Percentiles rank a stretch among this genome's conserved stretches.
phyloP scores from a whole-genome alignment of 495 filamentous ascomycete species.

The Evernia prunastri region DNA sequence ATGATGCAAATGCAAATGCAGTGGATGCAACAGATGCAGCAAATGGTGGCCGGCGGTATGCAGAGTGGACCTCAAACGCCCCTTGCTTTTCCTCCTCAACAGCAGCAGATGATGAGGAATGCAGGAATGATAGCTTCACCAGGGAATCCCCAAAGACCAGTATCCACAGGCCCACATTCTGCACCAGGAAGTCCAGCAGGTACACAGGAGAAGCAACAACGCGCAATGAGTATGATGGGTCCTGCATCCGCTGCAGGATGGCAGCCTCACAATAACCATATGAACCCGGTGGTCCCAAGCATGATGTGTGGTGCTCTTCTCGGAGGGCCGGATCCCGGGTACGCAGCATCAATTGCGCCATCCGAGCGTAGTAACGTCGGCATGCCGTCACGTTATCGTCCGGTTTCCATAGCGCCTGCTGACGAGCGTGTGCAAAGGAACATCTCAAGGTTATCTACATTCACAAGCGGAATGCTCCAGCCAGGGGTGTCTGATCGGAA shows the following conservation, averaged over 20 bases:
- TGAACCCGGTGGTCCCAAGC: conserved; percentile 32
- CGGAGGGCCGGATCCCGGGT: conserved; percentile 38
- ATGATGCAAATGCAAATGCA: conserved; percentile 96
- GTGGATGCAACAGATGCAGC: conserved; percentile 69
- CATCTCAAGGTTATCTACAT: conserved; percentile 32
- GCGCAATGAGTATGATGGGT: conserved; percentile 79
- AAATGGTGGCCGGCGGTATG: conserved; percentile 55
- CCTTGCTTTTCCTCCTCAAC: conserved; percentile 27
- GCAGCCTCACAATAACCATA: conserved; percentile 29
- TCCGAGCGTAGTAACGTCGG: conserved; percentile 93
- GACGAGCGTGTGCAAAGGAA: conserved; percentile 33
- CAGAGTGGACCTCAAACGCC: conserved; percentile 24
- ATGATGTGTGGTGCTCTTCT: conserved; percentile 30
- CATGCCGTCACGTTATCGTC: conserved; percentile 83
- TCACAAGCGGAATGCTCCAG: conserved; percentile 37
- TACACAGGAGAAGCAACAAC: conserved; percentile 35
- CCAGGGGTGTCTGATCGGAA: conserved; percentile 28
- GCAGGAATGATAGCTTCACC: conserved; percentile 17
- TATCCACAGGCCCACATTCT: conserved; percentile 38
- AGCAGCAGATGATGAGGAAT: conserved; percentile 30
- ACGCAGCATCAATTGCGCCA: conserved; percentile 75
- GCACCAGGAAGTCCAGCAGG: conserved; percentile 25
- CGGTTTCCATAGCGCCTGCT: conserved; percentile 54
- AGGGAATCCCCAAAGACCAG: conserved; percentile 32
- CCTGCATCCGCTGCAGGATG: conserved; percentile 56